phyloP scores from a whole-genome alignment of 108 stramenopile species.

The Nannochloropsis gaditana region DNA sequence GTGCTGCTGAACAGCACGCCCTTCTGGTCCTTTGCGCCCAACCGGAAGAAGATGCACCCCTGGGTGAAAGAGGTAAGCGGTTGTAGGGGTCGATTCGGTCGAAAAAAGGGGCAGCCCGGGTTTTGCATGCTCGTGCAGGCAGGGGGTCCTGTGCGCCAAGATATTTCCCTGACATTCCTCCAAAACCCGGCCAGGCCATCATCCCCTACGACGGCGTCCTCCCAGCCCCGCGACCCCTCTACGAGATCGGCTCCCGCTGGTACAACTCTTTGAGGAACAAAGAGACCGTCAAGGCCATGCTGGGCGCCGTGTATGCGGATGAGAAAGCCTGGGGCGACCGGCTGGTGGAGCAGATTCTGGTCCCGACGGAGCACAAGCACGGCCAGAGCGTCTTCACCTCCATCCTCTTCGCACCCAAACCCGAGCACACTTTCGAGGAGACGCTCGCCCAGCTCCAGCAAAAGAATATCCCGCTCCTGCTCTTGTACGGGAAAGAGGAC shows the following conservation, averaged over 20 bases:
- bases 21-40: conserved; percentile 34
- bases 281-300: conserved; percentile 35
- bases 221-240: conserved; percentile 31
- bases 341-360: background rate
- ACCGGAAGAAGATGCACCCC: background rate
- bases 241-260: conserved; percentile 31
- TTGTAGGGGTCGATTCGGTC: background rate
- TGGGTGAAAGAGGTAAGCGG: conserved; percentile 8
- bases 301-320: conserved; percentile 36
- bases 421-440: background rate
- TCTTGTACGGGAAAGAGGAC: conserved; percentile 41
- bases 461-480: conserved; percentile 23
- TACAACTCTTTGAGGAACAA: conserved; percentile 35
- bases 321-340: background rate
- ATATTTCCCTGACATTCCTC: background rate
- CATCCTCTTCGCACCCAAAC: conserved; percentile 6
- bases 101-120: too few relatives aligned
- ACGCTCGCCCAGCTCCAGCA: background rate
- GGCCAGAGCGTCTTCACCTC: conserved; percentile 5
- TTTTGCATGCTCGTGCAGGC: too few relatives aligned
- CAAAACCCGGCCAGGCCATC: background rate
- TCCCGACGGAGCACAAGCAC: background rate
- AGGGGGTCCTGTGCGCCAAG: too few relatives aligned
- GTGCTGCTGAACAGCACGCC: conserved; percentile 40
- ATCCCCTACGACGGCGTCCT: conserved; percentile 27